Conservation (phyloP, 768 basidiomycete genomes). For the Leccinellum albellum region DNA sequence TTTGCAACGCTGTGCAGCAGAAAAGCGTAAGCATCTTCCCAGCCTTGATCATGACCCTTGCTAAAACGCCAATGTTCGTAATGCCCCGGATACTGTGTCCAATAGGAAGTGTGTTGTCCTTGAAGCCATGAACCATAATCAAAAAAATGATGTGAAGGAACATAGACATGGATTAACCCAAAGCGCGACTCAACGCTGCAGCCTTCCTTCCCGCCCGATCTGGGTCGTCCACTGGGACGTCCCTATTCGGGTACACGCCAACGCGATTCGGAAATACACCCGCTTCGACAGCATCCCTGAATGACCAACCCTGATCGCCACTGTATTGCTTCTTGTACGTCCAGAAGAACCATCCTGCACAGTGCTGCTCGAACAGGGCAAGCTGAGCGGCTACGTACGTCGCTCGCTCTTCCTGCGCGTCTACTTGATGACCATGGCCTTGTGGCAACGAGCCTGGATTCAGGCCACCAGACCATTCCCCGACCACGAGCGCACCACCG, state of each 20-base stretch:
- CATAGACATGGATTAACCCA: constrained; percentile 24
- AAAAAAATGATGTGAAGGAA: constrained; percentile 12
- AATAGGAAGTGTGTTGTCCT: constrained; percentile 40
- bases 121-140: constrained; percentile 1
- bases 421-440: constrained; percentile 29
- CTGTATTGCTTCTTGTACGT: constrained; percentile 67
- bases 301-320: constrained; percentile 74
- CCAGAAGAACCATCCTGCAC: constrained; percentile 84
- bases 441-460: constrained; percentile 56
- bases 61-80: constrained; percentile 69
- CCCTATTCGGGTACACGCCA: constrained; percentile 37
- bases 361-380: constrained; percentile 55
- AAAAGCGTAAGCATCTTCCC: constrained; percentile 68
- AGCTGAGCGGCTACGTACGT: constrained; percentile 63
- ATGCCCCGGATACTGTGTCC: constrained; percentile 47
- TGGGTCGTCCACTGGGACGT: constrained; percentile 12
- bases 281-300: constrained; percentile 57
- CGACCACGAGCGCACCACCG: constrained; percentile 60
- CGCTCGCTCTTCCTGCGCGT: constrained; percentile 41
- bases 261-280: constrained; percentile 59
- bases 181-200: constrained; percentile 28
- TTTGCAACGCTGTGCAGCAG: constrained; percentile 29
- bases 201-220: constrained; percentile 28
- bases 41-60: constrained; percentile 63
- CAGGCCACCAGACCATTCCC: constrained; percentile 77